Evolutionary conservation across 73 alveolate species (phyloP).

Genomic region (Uronychia setigera): DNA sequence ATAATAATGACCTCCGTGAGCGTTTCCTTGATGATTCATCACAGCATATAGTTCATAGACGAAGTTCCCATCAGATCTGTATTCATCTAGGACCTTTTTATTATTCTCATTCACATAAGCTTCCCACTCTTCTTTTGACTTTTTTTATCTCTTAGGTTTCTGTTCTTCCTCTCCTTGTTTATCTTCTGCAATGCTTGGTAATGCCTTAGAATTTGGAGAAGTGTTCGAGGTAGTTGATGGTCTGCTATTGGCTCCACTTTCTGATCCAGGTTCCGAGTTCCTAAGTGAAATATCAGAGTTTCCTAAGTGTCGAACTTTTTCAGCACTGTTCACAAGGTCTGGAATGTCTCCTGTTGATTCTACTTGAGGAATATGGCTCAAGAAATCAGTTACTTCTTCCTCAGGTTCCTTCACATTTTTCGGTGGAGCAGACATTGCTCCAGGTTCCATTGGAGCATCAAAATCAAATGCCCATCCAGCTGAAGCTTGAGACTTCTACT

Average conservation of each 20-base stretch:
- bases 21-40: constrained; percentile 93
- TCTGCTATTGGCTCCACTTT: not conserved
- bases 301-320: not conserved
- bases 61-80: constrained; percentile 80
- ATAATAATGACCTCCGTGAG: constrained; percentile 96
- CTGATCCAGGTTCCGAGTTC: not conserved
- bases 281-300: not conserved
- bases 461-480: constrained; percentile 42
- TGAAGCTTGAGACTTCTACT: not conserved
- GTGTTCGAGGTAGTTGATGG: not conserved
- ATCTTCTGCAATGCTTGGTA: constrained; percentile 28
- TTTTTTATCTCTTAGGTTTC: constrained; percentile 4
- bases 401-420: not conserved
- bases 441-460: constrained; percentile 30
- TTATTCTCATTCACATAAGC: constrained; percentile 54
- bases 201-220: constrained; percentile 7
- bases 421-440: not conserved
- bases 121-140: constrained; percentile 31
- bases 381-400: not conserved
- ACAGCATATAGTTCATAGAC: constrained; percentile 96
- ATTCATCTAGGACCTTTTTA: constrained; percentile 32
- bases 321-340: not conserved
- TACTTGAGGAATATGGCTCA: not conserved
- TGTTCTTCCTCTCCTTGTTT: constrained; percentile 43
- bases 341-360: not conserved